Conservation (phyloP, 306 rosid species). For the Astragalus membranaceus region DNA sequence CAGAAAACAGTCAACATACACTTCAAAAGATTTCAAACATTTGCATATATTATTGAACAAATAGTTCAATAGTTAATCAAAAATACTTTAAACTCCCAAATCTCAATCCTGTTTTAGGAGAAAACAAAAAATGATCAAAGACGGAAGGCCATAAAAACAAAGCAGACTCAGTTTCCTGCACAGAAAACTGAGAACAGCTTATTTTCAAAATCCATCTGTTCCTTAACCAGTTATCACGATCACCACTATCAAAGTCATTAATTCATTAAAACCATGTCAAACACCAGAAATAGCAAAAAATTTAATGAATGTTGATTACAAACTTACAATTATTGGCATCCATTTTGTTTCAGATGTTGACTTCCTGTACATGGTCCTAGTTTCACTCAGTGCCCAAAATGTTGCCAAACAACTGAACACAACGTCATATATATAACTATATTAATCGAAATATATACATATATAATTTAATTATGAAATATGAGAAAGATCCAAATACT, state of each 20-base stretch:
- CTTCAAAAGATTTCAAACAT: not conserved
- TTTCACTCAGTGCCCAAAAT: too few species aligned
- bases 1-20: not conserved
- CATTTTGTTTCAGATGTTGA: too few species aligned
- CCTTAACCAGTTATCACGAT: not conserved
- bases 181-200: not conserved
- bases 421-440: too few species aligned
- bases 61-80: not conserved
- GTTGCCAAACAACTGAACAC: too few species aligned
- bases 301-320: too few species aligned
- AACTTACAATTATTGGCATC: too few species aligned
- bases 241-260: slow-evolving; percentile 2
- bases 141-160: not conserved
- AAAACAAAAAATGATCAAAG: not conserved
- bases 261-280: not conserved
- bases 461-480: too few species aligned
- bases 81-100: not conserved
- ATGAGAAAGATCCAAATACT: too few species aligned
- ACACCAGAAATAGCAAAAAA: too few species aligned
- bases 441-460: too few species aligned
- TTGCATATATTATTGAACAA: not conserved
- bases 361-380: too few species aligned
- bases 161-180: not conserved
- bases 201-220: not conserved
- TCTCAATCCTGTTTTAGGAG: not conserved